Percentiles rank a stretch among this genome's conserved stretches.
Conservation (phyloP, 148 eudicot species). For the Beta vulgaris region DNA sequence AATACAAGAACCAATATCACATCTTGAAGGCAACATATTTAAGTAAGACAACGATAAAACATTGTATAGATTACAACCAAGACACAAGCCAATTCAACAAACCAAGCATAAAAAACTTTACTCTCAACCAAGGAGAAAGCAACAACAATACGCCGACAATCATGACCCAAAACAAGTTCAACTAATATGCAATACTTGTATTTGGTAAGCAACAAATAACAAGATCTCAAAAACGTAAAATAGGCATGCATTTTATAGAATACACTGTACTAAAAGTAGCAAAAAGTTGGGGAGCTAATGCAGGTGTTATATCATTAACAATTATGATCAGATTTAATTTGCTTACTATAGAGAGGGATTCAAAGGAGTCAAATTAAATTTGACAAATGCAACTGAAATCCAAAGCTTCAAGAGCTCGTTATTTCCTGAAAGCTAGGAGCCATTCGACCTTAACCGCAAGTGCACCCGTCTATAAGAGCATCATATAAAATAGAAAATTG, state of each 20-base stretch:
- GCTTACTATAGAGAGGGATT: slow-evolving; percentile 41
- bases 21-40: too few relatives aligned
- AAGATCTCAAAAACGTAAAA: neutral
- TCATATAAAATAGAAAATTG: neutral
- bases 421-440: slow-evolving; percentile 67
- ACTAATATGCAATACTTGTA: too few relatives aligned
- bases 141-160: too few relatives aligned
- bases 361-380: slow-evolving; percentile 21
- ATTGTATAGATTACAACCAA: too few relatives aligned
- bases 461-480: slow-evolving; percentile 39
- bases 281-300: neutral
- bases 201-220: too few relatives aligned
- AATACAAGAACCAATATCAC: too few relatives aligned
- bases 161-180: too few relatives aligned
- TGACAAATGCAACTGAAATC: slow-evolving; percentile 45
- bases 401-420: slow-evolving; percentile 72
- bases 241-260: neutral
- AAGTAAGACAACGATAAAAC: too few relatives aligned
- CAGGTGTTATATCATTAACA: neutral
- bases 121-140: too few relatives aligned
- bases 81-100: too few relatives aligned
- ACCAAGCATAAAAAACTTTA: too few relatives aligned
- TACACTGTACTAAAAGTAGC: neutral
- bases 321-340: neutral
- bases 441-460: slow-evolving; percentile 53